These are phyloP conservation scores for Rhododendron ferrugineum DNA, from an alignment of 148 eudicot genomes.

Conservation along the genomic window DNA sequence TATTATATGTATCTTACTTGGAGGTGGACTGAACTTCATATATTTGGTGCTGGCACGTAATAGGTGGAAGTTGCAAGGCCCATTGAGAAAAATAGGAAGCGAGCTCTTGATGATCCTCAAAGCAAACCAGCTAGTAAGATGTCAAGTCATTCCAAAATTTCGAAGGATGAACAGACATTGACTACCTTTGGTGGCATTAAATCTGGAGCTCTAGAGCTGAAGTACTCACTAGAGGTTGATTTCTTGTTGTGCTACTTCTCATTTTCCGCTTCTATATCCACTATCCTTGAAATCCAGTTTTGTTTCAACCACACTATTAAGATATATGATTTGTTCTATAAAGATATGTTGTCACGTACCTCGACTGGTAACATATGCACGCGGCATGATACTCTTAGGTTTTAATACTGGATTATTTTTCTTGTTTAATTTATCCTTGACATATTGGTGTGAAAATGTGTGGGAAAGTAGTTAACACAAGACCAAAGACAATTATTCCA, in stretches of 20 bases:
- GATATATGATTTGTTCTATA: neutral
- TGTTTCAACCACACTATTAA: neutral
- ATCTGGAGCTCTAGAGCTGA: slow-evolving; percentile 15
- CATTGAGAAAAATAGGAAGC: slow-evolving; percentile 56
- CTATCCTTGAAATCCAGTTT: neutral
- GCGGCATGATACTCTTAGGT: neutral
- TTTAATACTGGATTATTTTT: neutral
- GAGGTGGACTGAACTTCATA: neutral
- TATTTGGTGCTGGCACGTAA: slow-evolving; percentile 1
- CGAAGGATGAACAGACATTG: slow-evolving; percentile 17
- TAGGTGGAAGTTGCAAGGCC: slow-evolving; percentile 80
- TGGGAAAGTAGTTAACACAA: neutral
- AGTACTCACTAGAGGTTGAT: slow-evolving; percentile 16
- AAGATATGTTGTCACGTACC: neutral
- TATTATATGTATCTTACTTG: neutral
- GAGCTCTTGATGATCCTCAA: slow-evolving; percentile 41
- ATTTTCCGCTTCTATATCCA: neutral
- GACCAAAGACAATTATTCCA: neutral
- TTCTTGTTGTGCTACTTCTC: neutral
- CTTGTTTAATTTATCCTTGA: neutral
- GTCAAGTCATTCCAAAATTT: slow-evolving; percentile 26
- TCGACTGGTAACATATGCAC: neutral
- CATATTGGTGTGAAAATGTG: neutral
- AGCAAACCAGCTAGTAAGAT: slow-evolving; percentile 24
- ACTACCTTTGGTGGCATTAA: slow-evolving; percentile 21